phyloP scores from a whole-genome alignment of 306 rosid species.

The Trifolium fragiferum region DNA sequence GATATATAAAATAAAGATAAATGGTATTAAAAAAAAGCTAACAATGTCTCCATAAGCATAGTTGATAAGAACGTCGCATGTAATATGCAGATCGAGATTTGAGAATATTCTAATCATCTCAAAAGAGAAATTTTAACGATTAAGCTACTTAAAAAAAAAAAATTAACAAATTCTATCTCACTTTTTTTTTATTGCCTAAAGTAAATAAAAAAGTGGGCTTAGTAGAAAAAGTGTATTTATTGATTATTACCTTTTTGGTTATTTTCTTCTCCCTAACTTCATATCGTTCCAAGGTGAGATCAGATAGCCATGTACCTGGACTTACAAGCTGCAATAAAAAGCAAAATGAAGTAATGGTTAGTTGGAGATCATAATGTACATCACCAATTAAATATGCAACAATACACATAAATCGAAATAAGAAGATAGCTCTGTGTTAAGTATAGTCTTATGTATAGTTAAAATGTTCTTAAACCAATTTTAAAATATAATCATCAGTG shows the following conservation, averaged over 20 bases:
- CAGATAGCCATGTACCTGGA: constrained; percentile 88
- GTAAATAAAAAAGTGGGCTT: too few relatives aligned
- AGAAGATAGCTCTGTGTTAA: background rate
- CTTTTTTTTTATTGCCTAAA: background rate
- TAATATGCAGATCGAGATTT: too few relatives aligned
- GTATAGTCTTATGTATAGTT: too few relatives aligned
- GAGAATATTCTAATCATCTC: too few relatives aligned
- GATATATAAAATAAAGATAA: constrained; percentile 2
- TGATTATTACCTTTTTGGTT: constrained; percentile 60
- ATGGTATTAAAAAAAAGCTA: too few relatives aligned
- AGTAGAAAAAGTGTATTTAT: background rate
- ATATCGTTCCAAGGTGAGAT: constrained; percentile 82
- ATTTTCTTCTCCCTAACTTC: constrained; percentile 96
- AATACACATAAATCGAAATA: background rate
- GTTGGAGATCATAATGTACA: background rate
- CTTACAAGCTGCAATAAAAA: constrained; percentile 62
- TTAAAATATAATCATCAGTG: too few relatives aligned
- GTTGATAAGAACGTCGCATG: too few relatives aligned
- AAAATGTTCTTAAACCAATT: too few relatives aligned
- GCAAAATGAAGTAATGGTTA: constrained; percentile 17
- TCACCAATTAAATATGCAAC: background rate
- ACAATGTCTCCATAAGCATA: too few relatives aligned
- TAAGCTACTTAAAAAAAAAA: background rate
- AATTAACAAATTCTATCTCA: background rate
- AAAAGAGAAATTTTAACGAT: too few relatives aligned